Evolutionary conservation across 2,329 filamentous ascomycete genomes (phyloP).

Genomic region (Orbilia ellipsospora): DNA sequence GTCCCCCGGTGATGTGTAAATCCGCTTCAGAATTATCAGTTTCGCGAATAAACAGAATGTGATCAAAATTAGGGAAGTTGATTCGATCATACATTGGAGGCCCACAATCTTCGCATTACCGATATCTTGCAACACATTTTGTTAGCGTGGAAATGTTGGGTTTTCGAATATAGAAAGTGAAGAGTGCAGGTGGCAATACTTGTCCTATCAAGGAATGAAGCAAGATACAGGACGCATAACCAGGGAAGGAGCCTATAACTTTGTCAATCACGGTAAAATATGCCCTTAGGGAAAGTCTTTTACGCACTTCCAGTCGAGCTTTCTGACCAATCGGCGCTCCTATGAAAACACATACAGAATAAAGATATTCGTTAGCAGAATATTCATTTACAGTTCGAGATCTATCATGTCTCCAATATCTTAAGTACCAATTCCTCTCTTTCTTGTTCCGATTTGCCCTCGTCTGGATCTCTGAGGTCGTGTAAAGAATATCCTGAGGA

Average conservation of each 20-base stretch:
- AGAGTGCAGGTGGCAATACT: constrained; percentile 41
- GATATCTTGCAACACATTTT: constrained; percentile 68
- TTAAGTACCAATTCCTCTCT: constrained; percentile 69
- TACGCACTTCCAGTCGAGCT: constrained; percentile 71
- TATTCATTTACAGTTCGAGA: background rate
- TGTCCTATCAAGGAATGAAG: constrained; percentile 74
- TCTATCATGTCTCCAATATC: no score
- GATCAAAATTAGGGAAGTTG: no score
- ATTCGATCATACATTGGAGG: constrained; percentile 63
- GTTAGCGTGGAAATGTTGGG: constrained; percentile 65
- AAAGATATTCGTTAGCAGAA: no score
- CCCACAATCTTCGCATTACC: constrained; percentile 75
- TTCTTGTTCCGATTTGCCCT: constrained; percentile 73
- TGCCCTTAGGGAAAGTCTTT: constrained; percentile 61
- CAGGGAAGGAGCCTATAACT: constrained; percentile 47
- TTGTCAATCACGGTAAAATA: constrained; percentile 7
- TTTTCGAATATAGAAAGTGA: constrained; percentile 5
- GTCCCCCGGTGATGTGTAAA: constrained; percentile 68
- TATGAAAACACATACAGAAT: constrained; percentile 59
- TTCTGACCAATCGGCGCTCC: constrained; percentile 73
- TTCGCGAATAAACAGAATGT: background rate
- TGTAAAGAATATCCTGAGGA: constrained; percentile 30
- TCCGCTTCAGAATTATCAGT: background rate
- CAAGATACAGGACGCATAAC: constrained; percentile 77
- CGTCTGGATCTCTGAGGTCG: constrained; percentile 69